phyloP scores from a whole-genome alignment of 805 yeast genomes.

The Suhomyces xylopsoci region DNA sequence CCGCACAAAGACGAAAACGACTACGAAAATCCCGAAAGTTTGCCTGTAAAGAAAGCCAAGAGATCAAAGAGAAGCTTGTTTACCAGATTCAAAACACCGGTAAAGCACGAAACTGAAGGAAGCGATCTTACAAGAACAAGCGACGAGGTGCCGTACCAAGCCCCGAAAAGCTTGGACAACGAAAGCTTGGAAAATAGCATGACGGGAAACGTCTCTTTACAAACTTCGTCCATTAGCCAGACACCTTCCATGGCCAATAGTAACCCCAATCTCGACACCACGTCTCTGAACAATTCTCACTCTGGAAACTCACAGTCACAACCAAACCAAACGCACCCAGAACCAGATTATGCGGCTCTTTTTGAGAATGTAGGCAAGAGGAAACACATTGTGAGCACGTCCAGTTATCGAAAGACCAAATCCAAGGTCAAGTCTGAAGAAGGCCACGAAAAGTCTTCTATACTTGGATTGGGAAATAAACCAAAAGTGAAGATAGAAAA shows the following conservation, averaged over 20 bases:
- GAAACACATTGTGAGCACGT: conserved; percentile 24
- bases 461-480: conserved; percentile 1
- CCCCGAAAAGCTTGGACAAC: conserved; percentile 7
- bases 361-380: conserved; percentile 44
- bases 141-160: conserved; percentile 2
- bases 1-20: conserved; percentile 21
- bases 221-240: conserved; percentile 14
- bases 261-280: conserved; percentile 11
- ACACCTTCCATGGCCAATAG: conserved; percentile 20
- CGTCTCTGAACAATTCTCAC: conserved; percentile 15
- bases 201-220: conserved; percentile 7
- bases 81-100: conserved; percentile 33
- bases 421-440: conserved; percentile 20
- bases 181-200: conserved; percentile 7
- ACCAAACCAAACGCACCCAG: conserved; percentile 6
- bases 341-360: conserved; percentile 43
- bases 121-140: not conserved
- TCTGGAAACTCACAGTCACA: not conserved
- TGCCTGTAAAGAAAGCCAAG: conserved; percentile 25
- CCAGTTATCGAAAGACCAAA: conserved; percentile 23
- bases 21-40: conserved; percentile 12
- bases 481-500: conserved; percentile 1
- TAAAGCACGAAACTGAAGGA: conserved; percentile 8
- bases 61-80: conserved; percentile 35
- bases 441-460: conserved; percentile 4